Evolutionary conservation across 2,329 filamentous ascomycete genomes (phyloP), one percentile per base, ranked within the genome.

Genomic region (Tolypocladium guangdongense): DNA sequence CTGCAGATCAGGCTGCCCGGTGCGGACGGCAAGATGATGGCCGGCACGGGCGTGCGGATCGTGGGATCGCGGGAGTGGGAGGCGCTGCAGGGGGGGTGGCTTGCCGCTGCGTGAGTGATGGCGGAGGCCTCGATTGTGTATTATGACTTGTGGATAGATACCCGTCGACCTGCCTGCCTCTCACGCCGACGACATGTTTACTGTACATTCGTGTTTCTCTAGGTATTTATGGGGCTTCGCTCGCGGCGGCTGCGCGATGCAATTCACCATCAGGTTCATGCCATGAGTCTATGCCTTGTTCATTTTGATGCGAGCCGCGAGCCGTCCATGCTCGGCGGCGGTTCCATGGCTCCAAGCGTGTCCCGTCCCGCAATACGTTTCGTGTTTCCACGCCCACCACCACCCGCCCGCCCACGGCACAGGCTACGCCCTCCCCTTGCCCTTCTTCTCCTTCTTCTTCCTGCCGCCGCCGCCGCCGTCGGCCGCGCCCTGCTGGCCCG

Each of bases 21-120:
- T 12, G 53, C 56, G 4, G 70, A 76, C 38, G 75, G 74, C 49
- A 78, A 78, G 65, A 60, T 67, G 55, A 63, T 73, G 49, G 58
- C 66, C 6, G 72, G 54, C 38, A 33, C 43, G 27, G 52, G 69
- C 16, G 75, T 81, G 49, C 73, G 76, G 58, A 77, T 82, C 62
- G 73, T 77, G 3, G 77, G 77, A 55, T 76, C 75, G 20, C 66
- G 69, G 51, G 78, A 81, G 65, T 82, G 79, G 80, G 78, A 80
- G 59, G 73, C 71, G 16, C 60, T 81, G 53, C 75, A 79, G 63
- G 76, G 76, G 45, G 67, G 72, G 46, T 61, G 66, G 30, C 55
- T 66, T 38, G 61, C 57, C 18, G 58, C 59, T 56, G 61, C 64
- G 56, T 70, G 56, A 66, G 35, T 10, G 39, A 27, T 10, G 22